Base-by-base conservation (phyloP, 1,284 basidiomycete genomes). In the Grifola frondosa region DNA sequence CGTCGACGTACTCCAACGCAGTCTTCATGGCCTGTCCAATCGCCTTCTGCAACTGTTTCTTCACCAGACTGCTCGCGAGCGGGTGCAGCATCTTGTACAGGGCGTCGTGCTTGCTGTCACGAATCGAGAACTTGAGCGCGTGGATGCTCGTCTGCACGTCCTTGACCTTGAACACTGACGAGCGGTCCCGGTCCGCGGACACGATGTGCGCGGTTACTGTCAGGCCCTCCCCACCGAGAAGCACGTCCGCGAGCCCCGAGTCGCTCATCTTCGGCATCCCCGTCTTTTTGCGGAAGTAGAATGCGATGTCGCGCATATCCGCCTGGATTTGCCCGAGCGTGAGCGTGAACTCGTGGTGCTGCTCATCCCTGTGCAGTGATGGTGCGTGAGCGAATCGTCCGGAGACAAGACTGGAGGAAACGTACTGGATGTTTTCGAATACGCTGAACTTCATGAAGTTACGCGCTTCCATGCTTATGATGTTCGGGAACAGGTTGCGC, bases 51-150 rank as follows among this genome's bases (percentile, higher is more conserved):
- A 99, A 84, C 64, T 94, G 90, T 66, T 81, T 86, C 81, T 97
- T 97, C 60, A 99, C 84, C 41, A 97, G 71, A 5, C 78, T 77
- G 5, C 78, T 87, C 13, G 86, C 86, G 39, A 92, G 73, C 13
- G 86, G 85, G 37, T 73, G 74, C 37, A 91, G 58, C 0, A 85
- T 83, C 74, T 92, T 95, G 77, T 96, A 96, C 42, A 97, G 66
- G 40, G 91, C 69, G 61, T 96, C 90, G 70, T 97, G 94, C 72
- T 96, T 97, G 59, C 80, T 81, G 60, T 96, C 92, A 22, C 91
- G 82, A 60, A 99, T 91, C 31, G 82, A 80, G 70, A 96, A 97
- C 69, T 89, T 91, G 58, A 97, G 79, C 44, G 84, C 79, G 62
- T 89, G 85, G 39, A 94, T 80, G 62, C 89, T 88, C 61, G 91